These are phyloP conservation scores for Pseudonitzschia delicatissima DNA, from an alignment of 108 stramenopile species.

Conservation along the genomic window DNA sequence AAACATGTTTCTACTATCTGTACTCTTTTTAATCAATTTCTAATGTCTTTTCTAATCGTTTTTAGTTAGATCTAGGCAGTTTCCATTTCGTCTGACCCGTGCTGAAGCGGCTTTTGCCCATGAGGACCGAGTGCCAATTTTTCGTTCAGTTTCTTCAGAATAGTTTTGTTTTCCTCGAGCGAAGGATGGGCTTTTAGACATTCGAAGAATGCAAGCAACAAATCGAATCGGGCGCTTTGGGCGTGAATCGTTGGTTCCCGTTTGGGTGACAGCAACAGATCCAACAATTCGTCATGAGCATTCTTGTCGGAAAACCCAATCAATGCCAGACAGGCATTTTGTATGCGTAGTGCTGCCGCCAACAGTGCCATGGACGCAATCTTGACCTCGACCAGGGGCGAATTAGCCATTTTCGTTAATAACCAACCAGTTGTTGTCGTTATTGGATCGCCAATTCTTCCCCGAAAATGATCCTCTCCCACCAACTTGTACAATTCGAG, in stretches of 20 bases:
- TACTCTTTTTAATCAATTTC: no score
- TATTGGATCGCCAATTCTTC: no score
- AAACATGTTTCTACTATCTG: no score
- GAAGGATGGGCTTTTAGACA: neutral
- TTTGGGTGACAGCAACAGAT: neutral
- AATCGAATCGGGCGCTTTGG: slow-evolving; percentile 21
- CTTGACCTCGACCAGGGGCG: slow-evolving; percentile 22
- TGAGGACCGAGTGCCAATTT: slow-evolving; percentile 21
- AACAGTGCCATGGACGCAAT: slow-evolving; percentile 24
- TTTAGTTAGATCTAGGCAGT: no score
- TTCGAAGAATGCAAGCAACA: slow-evolving; percentile 5
- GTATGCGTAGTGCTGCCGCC: slow-evolving; percentile 7
- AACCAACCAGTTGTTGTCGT: slow-evolving; percentile 23
- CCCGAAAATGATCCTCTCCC: neutral
- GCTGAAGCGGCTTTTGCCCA: slow-evolving; percentile 5
- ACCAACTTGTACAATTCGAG: neutral
- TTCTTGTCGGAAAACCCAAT: neutral
- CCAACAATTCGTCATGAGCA: neutral
- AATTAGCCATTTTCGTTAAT: slow-evolving; percentile 6
- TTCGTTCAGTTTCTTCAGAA: slow-evolving; percentile 12
- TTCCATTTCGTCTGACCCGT: slow-evolving; percentile 8
- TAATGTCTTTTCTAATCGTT: no score
- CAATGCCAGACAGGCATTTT: neutral
- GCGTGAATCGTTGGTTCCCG: slow-evolving; percentile 10
- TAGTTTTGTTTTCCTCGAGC: neutral